phyloP scores from a whole-genome alignment of 768 basidiomycete genomes.

The Gautieria morchelliformis region DNA sequence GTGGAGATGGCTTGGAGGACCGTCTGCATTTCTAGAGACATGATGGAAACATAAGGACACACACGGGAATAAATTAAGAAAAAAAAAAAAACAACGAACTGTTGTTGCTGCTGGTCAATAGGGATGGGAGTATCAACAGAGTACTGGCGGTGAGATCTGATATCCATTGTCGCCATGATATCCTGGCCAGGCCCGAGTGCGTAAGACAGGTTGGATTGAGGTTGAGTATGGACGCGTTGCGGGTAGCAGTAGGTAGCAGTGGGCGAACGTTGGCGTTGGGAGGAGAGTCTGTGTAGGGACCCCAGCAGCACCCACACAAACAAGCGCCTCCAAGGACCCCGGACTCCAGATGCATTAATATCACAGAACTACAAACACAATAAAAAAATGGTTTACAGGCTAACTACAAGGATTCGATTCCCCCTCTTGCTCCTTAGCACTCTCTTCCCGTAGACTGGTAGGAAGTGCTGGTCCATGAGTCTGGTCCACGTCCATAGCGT shows the following conservation, averaged over 20 bases:
- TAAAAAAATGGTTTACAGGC: neutral
- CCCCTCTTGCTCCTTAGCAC: neutral
- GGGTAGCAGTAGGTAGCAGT: constrained; percentile 8
- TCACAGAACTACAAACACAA: constrained; percentile 3
- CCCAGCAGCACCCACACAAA: neutral
- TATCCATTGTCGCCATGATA: constrained; percentile 10
- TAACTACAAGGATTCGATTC: neutral
- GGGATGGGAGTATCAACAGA: constrained; percentile 7
- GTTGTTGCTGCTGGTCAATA: constrained; percentile 3
- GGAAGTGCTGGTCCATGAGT: neutral
- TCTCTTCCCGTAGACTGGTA: neutral
- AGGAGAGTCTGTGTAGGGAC: neutral
- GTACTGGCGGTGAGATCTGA: constrained; percentile 9
- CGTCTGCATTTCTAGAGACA: constrained; percentile 5
- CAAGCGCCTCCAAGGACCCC: neutral
- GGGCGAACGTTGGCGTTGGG: constrained; percentile 2
- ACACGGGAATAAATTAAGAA: neutral
- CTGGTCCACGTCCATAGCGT: neutral
- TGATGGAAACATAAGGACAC: constrained; percentile 5
- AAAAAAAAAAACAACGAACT: neutral
- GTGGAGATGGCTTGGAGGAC: neutral
- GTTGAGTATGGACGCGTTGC: constrained; percentile 9
- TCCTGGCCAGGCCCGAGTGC: constrained; percentile 1
- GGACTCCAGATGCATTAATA: neutral
- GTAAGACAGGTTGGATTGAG: constrained; percentile 3